Conservation (phyloP, 768 basidiomycete genomes). For the Psilocybe tampanensis region DNA sequence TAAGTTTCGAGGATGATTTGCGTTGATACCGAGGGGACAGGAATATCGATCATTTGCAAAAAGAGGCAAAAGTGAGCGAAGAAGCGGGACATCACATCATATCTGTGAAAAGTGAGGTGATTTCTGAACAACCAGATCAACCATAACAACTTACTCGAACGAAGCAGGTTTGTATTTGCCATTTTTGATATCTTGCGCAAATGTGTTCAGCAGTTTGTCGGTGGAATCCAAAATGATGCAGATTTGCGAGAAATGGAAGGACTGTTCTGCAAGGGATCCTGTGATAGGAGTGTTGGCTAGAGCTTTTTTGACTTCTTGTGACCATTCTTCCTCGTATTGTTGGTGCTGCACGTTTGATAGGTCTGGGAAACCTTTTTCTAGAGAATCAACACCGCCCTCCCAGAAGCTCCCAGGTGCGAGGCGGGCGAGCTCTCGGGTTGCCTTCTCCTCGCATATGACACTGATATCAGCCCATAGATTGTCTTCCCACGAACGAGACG, state of each 20-base stretch:
- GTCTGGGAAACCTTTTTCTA: slow-evolving; percentile 39
- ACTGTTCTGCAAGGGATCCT: slow-evolving; percentile 67
- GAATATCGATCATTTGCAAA: slow-evolving; percentile 77
- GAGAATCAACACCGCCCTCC: slow-evolving; percentile 60
- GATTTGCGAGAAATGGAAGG: slow-evolving; percentile 83
- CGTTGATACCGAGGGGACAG: slow-evolving; percentile 71
- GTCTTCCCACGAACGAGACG: slow-evolving; percentile 92
- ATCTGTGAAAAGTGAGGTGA: slow-evolving; percentile 38
- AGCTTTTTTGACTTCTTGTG: slow-evolving; percentile 59
- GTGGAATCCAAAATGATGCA: slow-evolving; percentile 77
- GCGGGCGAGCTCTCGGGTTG: slow-evolving; percentile 66
- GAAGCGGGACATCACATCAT: slow-evolving; percentile 79
- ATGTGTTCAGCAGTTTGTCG: slow-evolving; percentile 66
- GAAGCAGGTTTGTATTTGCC: slow-evolving; percentile 50
- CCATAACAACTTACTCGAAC: slow-evolving; percentile 51
- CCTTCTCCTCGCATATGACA: slow-evolving; percentile 79
- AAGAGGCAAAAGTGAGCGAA: slow-evolving; percentile 93
- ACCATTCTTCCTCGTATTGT: slow-evolving; percentile 63
- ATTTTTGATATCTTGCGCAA: slow-evolving; percentile 57
- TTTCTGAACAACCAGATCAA: neutral
- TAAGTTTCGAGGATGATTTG: slow-evolving; percentile 89
- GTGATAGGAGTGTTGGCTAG: slow-evolving; percentile 61
- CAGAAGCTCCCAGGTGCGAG: slow-evolving; percentile 76
- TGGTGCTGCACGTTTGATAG: slow-evolving; percentile 28
- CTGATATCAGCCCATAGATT: slow-evolving; percentile 91